Conservation (phyloP, 164 flowering plant genomes). For the Stephania cephalantha region DNA sequence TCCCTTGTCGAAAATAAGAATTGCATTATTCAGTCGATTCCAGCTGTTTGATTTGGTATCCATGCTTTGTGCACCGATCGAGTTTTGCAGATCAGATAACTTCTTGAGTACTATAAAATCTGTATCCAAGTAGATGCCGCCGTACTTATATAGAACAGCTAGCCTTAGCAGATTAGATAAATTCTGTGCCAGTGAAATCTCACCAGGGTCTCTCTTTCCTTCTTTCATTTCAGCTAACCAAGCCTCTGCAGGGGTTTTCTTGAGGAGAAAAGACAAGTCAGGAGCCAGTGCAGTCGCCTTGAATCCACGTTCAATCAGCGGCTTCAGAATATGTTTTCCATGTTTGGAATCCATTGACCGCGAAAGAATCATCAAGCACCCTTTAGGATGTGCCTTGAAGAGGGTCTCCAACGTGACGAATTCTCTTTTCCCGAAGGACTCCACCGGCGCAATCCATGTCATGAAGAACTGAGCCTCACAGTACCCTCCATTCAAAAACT, state of each 20-base stretch:
- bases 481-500: conserved; percentile 28
- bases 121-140: conserved; percentile 50
- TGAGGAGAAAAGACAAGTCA: conserved; percentile 44
- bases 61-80: conserved; percentile 44
- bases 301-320: conserved; percentile 37
- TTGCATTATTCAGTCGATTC: conserved; percentile 83
- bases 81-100: conserved; percentile 30
- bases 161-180: conserved; percentile 50
- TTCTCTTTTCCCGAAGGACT: conserved; percentile 47
- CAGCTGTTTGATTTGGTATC: conserved; percentile 29
- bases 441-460: conserved; percentile 77
- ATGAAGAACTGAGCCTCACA: conserved; percentile 56
- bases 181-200: conserved; percentile 38
- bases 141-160: conserved; percentile 43
- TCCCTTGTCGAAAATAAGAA: conserved; percentile 58
- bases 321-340: conserved; percentile 43
- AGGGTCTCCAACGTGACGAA: conserved; percentile 50
- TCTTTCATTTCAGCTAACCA: conserved; percentile 53
- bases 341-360: conserved; percentile 42
- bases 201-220: conserved; percentile 41
- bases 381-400: conserved; percentile 60
- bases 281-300: conserved; percentile 50
- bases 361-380: conserved; percentile 69
- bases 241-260: conserved; percentile 54
- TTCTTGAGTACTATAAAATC: conserved; percentile 40